A percentile compares a stretch with the other conserved stretches of the same genome.
Evolutionary conservation across 345 rosid genomes (phyloP).

Genomic region (Dipteronia dyeriana): DNA sequence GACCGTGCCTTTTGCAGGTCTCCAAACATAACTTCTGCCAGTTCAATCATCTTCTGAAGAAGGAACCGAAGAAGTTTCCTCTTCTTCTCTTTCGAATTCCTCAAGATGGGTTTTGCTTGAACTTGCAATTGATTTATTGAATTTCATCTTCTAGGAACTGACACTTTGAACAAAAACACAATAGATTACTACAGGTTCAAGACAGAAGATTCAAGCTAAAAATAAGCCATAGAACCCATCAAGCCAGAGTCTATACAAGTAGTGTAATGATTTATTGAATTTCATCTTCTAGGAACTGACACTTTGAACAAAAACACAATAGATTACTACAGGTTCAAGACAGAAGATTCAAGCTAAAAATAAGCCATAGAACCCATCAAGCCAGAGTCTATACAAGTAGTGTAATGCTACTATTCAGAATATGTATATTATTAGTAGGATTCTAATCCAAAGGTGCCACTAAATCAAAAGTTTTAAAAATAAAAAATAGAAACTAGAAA

Average conservation of each 20-base stretch:
- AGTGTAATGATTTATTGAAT: conserved; percentile 6
- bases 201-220: neutral
- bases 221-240: no score
- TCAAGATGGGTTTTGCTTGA: conserved; percentile 33
- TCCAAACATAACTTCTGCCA: conserved; percentile 72
- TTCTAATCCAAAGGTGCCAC: no score
- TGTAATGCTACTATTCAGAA: no score
- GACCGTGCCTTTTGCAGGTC: conserved; percentile 71
- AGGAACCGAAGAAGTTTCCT: conserved; percentile 21
- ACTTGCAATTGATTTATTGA: conserved; percentile 10
- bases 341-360: no score
- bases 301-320: neutral
- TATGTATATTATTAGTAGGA: no score
- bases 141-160: conserved; percentile 28
- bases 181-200: neutral
- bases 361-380: no score
- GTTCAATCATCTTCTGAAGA: conserved; percentile 57
- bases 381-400: neutral
- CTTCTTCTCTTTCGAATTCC: conserved; percentile 35
- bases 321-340: neutral
- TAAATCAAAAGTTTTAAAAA: no score
- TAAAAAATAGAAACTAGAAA: no score
- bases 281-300: conserved; percentile 27
- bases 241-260: neutral
- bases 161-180: neutral